Conservation (phyloP, 192 early-diverging fungal genomes). For the Coemansia sp. region DNA sequence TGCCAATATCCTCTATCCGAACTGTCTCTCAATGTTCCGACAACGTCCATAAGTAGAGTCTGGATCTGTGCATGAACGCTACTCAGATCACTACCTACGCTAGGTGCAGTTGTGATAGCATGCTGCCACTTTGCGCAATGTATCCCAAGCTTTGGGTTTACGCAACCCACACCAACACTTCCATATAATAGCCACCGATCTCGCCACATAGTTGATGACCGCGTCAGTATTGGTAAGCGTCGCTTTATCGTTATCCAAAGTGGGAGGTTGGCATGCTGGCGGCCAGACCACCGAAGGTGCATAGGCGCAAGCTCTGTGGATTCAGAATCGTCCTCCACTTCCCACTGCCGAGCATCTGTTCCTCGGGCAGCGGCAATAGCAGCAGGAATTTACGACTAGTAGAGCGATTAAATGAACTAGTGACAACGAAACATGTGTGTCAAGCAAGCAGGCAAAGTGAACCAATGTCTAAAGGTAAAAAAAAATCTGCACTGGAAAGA, state of each 20-base stretch:
- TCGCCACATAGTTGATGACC: neutral
- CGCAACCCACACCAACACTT: neutral
- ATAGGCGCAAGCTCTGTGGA: neutral
- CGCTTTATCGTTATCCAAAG: neutral
- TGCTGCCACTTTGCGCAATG: neutral
- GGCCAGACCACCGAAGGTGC: neutral
- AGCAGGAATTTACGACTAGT: neutral
- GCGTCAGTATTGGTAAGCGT: neutral
- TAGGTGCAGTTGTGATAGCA: neutral
- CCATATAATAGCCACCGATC: neutral
- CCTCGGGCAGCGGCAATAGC: neutral
- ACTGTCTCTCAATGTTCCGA: neutral
- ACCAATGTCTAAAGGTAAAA: neutral
- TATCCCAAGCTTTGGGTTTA: neutral
- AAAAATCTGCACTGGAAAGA: neutral
- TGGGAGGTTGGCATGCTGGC: neutral
- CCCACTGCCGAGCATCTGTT: constrained; percentile 1
- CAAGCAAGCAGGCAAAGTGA: neutral
- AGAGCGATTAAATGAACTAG: neutral
- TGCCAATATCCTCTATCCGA: neutral
- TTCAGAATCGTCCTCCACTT: neutral
- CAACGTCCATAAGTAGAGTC: neutral
- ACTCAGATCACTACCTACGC: neutral
- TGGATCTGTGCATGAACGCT: neutral
- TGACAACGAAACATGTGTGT: neutral